Conservation (phyloP, 805 yeast species). For the Nakazawaea laoshanensis region DNA sequence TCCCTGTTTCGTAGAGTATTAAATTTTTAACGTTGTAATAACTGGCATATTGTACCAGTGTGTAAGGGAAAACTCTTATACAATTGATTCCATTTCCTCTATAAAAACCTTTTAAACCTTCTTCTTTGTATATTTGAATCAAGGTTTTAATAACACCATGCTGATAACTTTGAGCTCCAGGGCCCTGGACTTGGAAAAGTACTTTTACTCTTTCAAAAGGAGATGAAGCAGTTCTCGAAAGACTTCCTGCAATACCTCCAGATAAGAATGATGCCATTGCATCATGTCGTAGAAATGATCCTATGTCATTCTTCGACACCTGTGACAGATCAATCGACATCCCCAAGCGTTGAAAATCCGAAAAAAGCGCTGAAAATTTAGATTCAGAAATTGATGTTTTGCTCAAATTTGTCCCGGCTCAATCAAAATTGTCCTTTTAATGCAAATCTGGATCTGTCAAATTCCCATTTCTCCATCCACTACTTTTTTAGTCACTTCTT, state of each 20-base stretch:
- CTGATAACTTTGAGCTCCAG: constrained; percentile 38
- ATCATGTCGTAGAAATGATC: constrained; percentile 22
- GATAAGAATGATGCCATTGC: constrained; percentile 56
- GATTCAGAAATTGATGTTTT: too few relatives aligned
- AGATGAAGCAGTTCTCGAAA: constrained; percentile 85
- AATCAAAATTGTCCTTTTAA: too few relatives aligned
- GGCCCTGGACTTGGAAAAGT: constrained; percentile 80
- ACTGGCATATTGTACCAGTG: constrained; percentile 88
- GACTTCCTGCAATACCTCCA: constrained; percentile 75
- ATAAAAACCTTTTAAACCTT: constrained; percentile 85
- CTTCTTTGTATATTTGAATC: constrained; percentile 72
- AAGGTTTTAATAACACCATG: constrained; percentile 75
- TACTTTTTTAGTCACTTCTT: too few relatives aligned
- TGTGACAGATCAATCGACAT: too few relatives aligned
- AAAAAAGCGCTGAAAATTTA: too few relatives aligned
- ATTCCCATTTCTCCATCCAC: too few relatives aligned
- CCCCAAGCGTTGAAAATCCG: too few relatives aligned
- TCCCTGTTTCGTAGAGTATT: constrained; percentile 19
- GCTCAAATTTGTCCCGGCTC: too few relatives aligned
- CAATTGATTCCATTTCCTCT: constrained; percentile 91
- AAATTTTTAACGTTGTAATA: constrained; percentile 55
- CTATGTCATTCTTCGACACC: too few relatives aligned
- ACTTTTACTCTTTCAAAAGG: constrained; percentile 95
- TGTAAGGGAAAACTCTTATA: constrained; percentile 83
- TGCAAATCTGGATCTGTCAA: too few relatives aligned